These are phyloP conservation scores for Xylaria nigripes DNA, from an alignment of 495 filamentous ascomycete species.

Conservation along the genomic window DNA sequence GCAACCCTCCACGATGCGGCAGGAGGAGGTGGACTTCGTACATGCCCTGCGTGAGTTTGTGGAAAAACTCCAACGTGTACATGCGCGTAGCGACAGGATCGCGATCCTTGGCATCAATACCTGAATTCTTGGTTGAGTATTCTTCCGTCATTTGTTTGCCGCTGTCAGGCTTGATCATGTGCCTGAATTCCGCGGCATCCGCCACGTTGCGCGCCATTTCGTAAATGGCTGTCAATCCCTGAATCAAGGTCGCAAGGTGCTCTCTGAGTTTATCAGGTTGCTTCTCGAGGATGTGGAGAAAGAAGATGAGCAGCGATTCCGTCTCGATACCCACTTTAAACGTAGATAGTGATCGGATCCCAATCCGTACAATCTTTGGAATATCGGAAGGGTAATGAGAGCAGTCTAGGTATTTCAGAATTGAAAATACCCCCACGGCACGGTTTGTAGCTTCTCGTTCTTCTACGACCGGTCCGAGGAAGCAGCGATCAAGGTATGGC, in stretches of 20 bases:
- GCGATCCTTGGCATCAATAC: neutral
- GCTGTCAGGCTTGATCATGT: neutral
- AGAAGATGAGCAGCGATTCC: constrained; percentile 29
- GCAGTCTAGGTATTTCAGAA: constrained; percentile 34
- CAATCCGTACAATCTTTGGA: constrained; percentile 26
- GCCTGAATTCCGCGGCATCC: neutral
- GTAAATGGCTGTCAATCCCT: constrained; percentile 24
- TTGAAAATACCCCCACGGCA: constrained; percentile 24
- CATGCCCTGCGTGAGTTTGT: constrained; percentile 24
- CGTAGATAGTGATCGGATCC: constrained; percentile 30
- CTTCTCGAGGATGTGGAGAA: constrained; percentile 32
- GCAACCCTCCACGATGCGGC: constrained; percentile 25
- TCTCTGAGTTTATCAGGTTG: constrained; percentile 28
- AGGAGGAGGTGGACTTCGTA: constrained; percentile 36
- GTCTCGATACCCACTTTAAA: constrained; percentile 19
- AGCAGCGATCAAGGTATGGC: constrained; percentile 17
- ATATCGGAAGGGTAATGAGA: constrained; percentile 36
- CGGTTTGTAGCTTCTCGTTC: constrained; percentile 15
- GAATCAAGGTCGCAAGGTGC: constrained; percentile 31
- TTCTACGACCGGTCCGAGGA: constrained; percentile 7
- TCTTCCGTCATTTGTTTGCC: neutral
- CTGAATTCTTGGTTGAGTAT: neutral
- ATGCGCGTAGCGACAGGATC: constrained; percentile 23
- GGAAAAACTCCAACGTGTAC: constrained; percentile 33
- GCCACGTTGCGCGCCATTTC: constrained; percentile 16